These are phyloP conservation scores for Fomitopsis schrenkii DNA, from an alignment of 1,284 basidiomycete species.

Conservation along the genomic window DNA sequence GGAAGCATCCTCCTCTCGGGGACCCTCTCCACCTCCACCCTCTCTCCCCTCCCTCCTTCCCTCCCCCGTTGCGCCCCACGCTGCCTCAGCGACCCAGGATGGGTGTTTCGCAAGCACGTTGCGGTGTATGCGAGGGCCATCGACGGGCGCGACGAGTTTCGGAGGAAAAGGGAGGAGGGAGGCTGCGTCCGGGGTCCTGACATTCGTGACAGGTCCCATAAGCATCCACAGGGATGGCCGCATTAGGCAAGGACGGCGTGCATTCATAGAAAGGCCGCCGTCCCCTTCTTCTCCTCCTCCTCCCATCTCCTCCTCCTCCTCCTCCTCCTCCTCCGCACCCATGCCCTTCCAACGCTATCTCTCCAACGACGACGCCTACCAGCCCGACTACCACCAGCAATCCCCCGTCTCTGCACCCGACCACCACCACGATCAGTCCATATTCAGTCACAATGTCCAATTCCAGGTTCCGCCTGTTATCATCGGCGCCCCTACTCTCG, in stretches of 20 bases:
- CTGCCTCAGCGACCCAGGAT: no score
- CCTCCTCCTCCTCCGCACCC: background rate
- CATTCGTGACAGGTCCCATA: constrained; percentile 1
- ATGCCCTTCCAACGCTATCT: constrained; percentile 10
- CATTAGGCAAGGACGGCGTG: background rate
- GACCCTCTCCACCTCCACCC: background rate
- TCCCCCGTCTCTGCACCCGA: background rate
- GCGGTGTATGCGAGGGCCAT: background rate
- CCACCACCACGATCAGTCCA: constrained; percentile 13
- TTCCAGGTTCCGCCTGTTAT: constrained; percentile 65
- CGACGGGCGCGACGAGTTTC: background rate
- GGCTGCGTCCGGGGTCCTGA: background rate
- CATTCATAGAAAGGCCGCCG: background rate
- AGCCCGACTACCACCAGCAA: background rate
- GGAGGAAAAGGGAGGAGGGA: background rate
- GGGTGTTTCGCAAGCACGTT: background rate
- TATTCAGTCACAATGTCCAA: constrained; percentile 34
- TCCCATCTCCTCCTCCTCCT: background rate
- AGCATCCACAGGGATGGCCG: constrained; percentile 1
- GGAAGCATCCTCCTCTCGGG: background rate
- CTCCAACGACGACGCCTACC: background rate
- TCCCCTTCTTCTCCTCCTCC: background rate
- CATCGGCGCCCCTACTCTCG: constrained; percentile 51
- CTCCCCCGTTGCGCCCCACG: background rate
- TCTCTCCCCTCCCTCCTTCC: background rate